Percentiles rank a stretch among this genome's conserved stretches.
phyloP scores from a whole-genome alignment of 306 rosid genomes.

The Cucurbita argyrosperma region DNA sequence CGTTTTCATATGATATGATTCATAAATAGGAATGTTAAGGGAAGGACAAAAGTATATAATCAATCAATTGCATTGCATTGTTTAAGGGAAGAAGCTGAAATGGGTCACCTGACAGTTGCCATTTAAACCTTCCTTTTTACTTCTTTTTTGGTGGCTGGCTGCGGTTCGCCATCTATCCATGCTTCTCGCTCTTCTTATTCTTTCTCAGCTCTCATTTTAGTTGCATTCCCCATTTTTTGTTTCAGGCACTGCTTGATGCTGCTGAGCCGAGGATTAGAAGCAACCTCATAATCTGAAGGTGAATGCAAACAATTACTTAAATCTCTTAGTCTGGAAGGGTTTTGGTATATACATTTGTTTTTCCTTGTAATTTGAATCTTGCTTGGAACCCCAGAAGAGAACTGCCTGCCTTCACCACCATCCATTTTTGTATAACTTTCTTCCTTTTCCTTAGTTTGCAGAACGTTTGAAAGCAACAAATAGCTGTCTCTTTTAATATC shows the following conservation, averaged over 20 bases:
- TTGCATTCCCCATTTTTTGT: neutral
- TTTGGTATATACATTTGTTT: neutral
- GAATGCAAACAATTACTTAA: neutral
- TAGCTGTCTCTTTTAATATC: slow-evolving; percentile 38
- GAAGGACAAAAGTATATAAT: no score
- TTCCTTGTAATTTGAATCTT: neutral
- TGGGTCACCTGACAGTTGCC: neutral
- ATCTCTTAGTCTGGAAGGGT: neutral
- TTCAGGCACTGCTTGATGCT: neutral
- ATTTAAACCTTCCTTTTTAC: neutral
- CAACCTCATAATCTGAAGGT: neutral
- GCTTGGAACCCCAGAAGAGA: slow-evolving; percentile 12
- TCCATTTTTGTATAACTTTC: slow-evolving; percentile 57
- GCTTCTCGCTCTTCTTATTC: neutral
- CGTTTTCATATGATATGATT: neutral
- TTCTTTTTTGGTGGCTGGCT: neutral
- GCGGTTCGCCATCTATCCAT: neutral
- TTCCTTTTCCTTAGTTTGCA: slow-evolving; percentile 25
- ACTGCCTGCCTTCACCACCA: slow-evolving; percentile 36
- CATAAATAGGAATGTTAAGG: neutral
- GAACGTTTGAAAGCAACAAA: slow-evolving; percentile 68
- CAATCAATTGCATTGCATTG: no score
- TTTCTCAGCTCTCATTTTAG: neutral
- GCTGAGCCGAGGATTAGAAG: neutral
- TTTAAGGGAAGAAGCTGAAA: neutral